Evolutionary conservation across 768 basidiomycete species (phyloP), one percentile per base, ranked within the genome.

Genomic region (Rhodotorula graminis): DNA sequence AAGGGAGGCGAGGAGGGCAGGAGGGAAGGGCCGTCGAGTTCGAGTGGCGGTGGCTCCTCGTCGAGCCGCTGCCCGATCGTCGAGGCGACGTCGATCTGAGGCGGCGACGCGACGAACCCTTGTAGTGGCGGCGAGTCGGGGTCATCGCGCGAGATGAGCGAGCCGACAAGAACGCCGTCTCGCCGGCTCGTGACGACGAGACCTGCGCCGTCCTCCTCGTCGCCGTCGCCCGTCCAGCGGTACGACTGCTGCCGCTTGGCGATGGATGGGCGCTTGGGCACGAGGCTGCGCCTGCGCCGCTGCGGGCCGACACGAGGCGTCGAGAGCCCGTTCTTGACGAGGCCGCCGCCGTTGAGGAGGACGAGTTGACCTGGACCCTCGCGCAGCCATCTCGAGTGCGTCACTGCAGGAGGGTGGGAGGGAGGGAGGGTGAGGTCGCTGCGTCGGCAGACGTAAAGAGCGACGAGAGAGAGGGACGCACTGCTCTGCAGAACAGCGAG

Each of bases 401-500:
- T 65, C 70, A 71, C 67, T 69, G 59, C 40, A 40, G 61, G n/a
- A 44, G 9, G 15, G 9, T 8, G 14, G 14, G 44, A 46, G 44
- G 14, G 0, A 55, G 12, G 4, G 12, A 16, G 47, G 9, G 9
- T 37, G 5, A 37, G 37, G 5, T 40, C 50, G 49, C 2, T 29
- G 10, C 3, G 55, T 18, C 12, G 47, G 18, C 33, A 64, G 7
- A n/a, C n/a, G n/a, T 21, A 10, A 31, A 6, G n/a, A 16, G 31
- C 12, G 27, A 31, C 0, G n/a, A 21, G 27, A n/a, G 29, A 2
- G 27, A 0, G n/a, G 4, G 37, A 56, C 70, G 25, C 55, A 73
- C 72, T 75, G 40, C 60, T 53, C 37, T 75, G 74, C n/a, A 75
- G 50, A 5, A 55, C 65, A 27, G 53, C 57, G n/a, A 72, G 29